Evolutionary conservation across 805 yeast genomes (phyloP).

Genomic region (Cyberlindnera mississippiensis): DNA sequence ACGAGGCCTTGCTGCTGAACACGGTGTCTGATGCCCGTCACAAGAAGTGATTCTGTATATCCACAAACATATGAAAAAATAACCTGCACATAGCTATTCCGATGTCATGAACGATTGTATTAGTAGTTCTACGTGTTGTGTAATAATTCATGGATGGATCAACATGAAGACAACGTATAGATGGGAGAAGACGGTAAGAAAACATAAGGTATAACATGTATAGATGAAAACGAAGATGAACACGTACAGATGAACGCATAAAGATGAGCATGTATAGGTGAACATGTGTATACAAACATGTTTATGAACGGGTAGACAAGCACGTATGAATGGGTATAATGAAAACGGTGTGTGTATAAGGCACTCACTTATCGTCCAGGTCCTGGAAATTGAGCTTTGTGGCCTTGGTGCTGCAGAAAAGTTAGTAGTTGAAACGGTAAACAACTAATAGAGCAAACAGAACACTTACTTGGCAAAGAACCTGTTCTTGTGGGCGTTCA

Average conservation of each 20-base stretch:
- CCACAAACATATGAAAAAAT: neutral
- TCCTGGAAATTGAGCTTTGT: slow-evolving; percentile 14
- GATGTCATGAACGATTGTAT: too few relatives aligned
- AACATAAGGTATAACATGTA: too few relatives aligned
- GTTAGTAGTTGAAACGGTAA: neutral
- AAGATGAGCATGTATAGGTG: too few relatives aligned
- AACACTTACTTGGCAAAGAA: slow-evolving; percentile 35
- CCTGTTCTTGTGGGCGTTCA: slow-evolving; percentile 45
- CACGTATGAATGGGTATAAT: neutral
- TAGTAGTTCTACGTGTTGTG: too few relatives aligned
- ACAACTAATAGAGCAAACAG: neutral
- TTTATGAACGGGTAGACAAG: neutral
- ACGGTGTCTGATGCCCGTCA: slow-evolving; percentile 76
- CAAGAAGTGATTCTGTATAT: slow-evolving; percentile 21
- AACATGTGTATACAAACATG: too few relatives aligned
- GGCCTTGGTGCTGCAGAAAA: slow-evolving; percentile 6
- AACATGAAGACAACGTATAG: too few relatives aligned
- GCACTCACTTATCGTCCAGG: slow-evolving; percentile 2
- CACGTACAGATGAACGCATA: too few relatives aligned
- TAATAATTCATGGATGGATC: too few relatives aligned
- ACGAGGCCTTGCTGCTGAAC: slow-evolving; percentile 86
- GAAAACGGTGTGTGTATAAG: neutral
- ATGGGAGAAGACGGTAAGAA: too few relatives aligned
- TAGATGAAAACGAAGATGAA: too few relatives aligned
- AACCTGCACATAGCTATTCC: neutral